Evolutionary conservation across 2,329 filamentous ascomycete genomes (phyloP).

Genomic region (Pseudogymnoascus sp.): DNA sequence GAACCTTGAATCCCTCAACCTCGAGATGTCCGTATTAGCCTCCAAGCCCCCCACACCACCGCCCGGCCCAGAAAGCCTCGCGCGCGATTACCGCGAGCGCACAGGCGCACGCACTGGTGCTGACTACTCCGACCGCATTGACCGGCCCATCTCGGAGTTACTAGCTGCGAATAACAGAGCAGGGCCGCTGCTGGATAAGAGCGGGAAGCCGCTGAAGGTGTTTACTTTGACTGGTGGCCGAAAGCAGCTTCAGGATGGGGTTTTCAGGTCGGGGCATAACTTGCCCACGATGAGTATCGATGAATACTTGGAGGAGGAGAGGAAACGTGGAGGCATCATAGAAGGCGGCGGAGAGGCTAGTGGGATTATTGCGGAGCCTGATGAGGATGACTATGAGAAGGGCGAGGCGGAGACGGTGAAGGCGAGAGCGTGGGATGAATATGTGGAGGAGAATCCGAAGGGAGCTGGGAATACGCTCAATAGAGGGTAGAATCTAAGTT

Average conservation of each 20-base stretch:
- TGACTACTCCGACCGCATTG: slow-evolving; percentile 65
- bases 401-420: slow-evolving; percentile 89
- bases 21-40: slow-evolving; percentile 75
- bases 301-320: slow-evolving; percentile 92
- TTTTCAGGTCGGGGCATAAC: slow-evolving; percentile 87
- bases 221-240: slow-evolving; percentile 79
- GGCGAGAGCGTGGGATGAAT: slow-evolving; percentile 92
- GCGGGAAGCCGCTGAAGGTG: slow-evolving; percentile 79
- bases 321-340: slow-evolving; percentile 74
- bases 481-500: slow-evolving; percentile 45
- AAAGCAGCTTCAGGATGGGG: slow-evolving; percentile 65
- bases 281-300: slow-evolving; percentile 97
- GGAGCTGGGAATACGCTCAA: slow-evolving; percentile 78
- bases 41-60: slow-evolving; percentile 53
- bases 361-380: slow-evolving; percentile 57
- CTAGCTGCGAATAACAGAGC: slow-evolving; percentile 38
- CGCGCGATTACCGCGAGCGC: slow-evolving; percentile 38
- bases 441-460: slow-evolving; percentile 77
- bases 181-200: slow-evolving; percentile 66
- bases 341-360: slow-evolving; percentile 79
- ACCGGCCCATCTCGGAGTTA: slow-evolving; percentile 49
- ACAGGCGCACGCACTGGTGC: slow-evolving; percentile 33
- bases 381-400: slow-evolving; percentile 86
- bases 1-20: slow-evolving; percentile 74
- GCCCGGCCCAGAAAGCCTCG: slow-evolving; percentile 34